A percentile compares a stretch with the other conserved stretches of the same genome.
These are phyloP conservation scores for Trametes versicolor DNA, from an alignment of 1,284 basidiomycete species.

Conservation along the genomic window DNA sequence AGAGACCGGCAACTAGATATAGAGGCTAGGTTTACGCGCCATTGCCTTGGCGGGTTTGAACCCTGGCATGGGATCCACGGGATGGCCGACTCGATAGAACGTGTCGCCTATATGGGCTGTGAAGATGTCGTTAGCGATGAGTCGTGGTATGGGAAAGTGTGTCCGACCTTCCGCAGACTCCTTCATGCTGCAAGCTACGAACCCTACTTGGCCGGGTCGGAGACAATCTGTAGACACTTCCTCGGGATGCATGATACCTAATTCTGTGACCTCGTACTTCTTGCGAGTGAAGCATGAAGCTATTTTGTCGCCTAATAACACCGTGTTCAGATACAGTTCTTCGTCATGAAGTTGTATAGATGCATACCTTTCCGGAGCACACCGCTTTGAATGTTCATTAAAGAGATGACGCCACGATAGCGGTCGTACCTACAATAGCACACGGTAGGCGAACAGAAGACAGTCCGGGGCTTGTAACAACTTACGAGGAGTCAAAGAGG, in stretches of 20 bases:
- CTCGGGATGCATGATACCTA: slow-evolving; percentile 94
- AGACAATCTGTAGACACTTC: slow-evolving; percentile 79
- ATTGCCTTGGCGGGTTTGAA: slow-evolving; percentile 95
- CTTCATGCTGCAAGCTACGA: slow-evolving; percentile 96
- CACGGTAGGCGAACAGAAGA: slow-evolving; percentile 3
- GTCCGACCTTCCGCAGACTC: slow-evolving; percentile 90
- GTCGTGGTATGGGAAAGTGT: not conserved
- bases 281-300: slow-evolving; percentile 88
- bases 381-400: slow-evolving; percentile 83
- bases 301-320: slow-evolving; percentile 84
- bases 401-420: slow-evolving; percentile 95
- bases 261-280: slow-evolving; percentile 91
- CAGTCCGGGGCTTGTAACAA: slow-evolving; percentile 25
- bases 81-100: slow-evolving; percentile 79
- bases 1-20: slow-evolving; percentile 7
- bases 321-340: slow-evolving; percentile 14
- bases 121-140: slow-evolving; percentile 19
- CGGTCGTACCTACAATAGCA: slow-evolving; percentile 83
- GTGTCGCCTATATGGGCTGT: slow-evolving; percentile 95
- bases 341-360: slow-evolving; percentile 8
- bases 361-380: slow-evolving; percentile 67
- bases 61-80: slow-evolving; percentile 88
- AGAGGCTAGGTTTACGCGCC: slow-evolving; percentile 55
- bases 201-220: slow-evolving; percentile 92
- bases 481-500: slow-evolving; percentile 92